A percentile compares a stretch with the other conserved stretches of the same genome.
phyloP scores from a whole-genome alignment of 495 filamentous ascomycete species.

The Cladorrhinum samala region DNA sequence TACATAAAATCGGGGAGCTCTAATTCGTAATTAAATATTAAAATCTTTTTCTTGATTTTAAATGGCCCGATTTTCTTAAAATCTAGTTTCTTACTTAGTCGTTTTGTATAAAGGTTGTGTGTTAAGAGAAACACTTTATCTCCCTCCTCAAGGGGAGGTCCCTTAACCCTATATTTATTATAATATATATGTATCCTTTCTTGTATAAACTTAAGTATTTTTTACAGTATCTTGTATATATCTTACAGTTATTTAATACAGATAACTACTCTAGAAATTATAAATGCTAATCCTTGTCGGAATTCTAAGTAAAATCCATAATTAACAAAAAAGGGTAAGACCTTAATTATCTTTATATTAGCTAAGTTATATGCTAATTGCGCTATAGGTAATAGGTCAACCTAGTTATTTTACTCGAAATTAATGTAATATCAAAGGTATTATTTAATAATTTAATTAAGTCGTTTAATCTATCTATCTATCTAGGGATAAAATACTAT shows the following conservation, averaged over 20 bases:
- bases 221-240: neutral
- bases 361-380: constrained; percentile 7
- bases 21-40: neutral
- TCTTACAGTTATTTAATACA: neutral
- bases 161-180: neutral
- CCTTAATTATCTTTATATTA: neutral
- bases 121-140: neutral
- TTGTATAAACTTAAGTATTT: neutral
- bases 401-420: constrained; percentile 9
- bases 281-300: neutral
- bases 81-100: neutral
- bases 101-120: neutral
- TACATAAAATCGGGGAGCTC: neutral
- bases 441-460: constrained; percentile 13
- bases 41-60: neutral
- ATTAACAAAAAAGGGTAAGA: constrained; percentile 1
- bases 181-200: neutral
- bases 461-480: constrained; percentile 3
- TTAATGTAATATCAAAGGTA: constrained; percentile 6
- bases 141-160: neutral
- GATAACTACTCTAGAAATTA: neutral
- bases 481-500: constrained; percentile 22
- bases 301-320: neutral
- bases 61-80: neutral
- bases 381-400: constrained; percentile 4